Evolutionary conservation across 2,329 filamentous ascomycete genomes (phyloP), one percentile per base, ranked within the genome.

Genomic region (Apiospora marii): DNA sequence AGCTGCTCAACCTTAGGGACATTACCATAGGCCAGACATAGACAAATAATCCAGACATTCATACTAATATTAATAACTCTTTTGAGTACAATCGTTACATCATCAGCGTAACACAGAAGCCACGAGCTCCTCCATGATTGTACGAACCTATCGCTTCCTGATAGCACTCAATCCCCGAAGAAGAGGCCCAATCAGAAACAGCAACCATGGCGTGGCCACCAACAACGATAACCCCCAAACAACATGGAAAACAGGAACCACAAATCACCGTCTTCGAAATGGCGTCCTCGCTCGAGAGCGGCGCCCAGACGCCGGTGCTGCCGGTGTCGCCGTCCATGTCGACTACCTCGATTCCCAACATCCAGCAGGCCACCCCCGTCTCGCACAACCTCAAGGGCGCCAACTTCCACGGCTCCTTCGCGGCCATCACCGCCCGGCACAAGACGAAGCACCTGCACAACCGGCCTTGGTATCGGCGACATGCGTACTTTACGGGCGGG

Each of bases 381-480:
- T 61, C 53, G 30, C 53, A 61, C 53, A 61, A 61, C 53, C 53
- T 61, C 53, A 61, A 61, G 53, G 53, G 53, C 53, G 53, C 53
- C 53, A 61, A 61, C 53, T 61, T 61, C 53, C 53, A 61, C 53
- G 53, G 53, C 30, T 61, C 53, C 53, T 61, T 61, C 53, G 53
- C 53, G 53, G 53, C 53, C 16, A 61, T 61, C 30, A 61, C 53
- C 7, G 53, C 53, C 6, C 53, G 53, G 27, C 53, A 61, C 53
- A 61, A 61, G 53, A 61, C 53, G 1, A 61, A 61, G 53, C 53
- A 61, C 53, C 16, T 61, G 30, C 53, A 61, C 7, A 61, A 61
- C 30, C 53, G 53, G 53, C 53, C 53, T 7, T 61, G 53, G 53
- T 61, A 61, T 22, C 16, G 53, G 7, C 30, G 53, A 16, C 10